Evolutionary conservation across 108 stramenopile genomes (phyloP).

Genomic region (Cyclotella baltica): DNA sequence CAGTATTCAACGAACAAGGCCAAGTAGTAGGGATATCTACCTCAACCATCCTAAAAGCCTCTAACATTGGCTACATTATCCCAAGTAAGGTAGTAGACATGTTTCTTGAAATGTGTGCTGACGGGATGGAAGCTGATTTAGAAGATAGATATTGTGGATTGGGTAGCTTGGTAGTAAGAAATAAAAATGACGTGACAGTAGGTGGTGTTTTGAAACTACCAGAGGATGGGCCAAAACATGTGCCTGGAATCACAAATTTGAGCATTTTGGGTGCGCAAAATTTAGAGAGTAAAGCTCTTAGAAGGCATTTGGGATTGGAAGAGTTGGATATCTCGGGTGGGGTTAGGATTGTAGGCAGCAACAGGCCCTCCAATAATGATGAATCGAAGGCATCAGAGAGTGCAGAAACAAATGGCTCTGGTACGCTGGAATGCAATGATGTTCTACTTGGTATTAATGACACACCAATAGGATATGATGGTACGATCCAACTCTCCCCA

Average conservation of each 20-base stretch:
- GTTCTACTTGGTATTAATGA: constrained; percentile 48
- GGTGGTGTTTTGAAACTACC: not conserved
- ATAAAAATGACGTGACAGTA: not conserved
- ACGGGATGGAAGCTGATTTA: constrained; percentile 32
- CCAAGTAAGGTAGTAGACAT: constrained; percentile 60
- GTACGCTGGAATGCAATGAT: constrained; percentile 41
- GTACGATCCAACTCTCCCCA: constrained; percentile 48
- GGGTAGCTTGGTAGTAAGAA: constrained; percentile 28
- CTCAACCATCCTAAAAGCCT: constrained; percentile 49
- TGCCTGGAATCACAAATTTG: constrained; percentile 49
- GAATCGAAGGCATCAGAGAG: not conserved
- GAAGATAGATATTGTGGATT: constrained; percentile 42
- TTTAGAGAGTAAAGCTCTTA: constrained; percentile 51
- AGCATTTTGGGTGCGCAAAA: constrained; percentile 43
- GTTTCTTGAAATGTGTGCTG: constrained; percentile 52
- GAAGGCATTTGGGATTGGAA: constrained; percentile 45
- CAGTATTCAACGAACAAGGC: constrained; percentile 67
- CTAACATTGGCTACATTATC: constrained; percentile 77
- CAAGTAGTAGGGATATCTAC: constrained; percentile 74
- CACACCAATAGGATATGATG: constrained; percentile 48
- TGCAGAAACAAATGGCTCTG: not conserved
- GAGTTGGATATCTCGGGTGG: constrained; percentile 42
- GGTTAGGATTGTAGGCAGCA: constrained; percentile 35
- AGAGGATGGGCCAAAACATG: constrained; percentile 36
- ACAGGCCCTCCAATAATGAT: not conserved